Evolutionary conservation across 2,329 filamentous ascomycete genomes (phyloP), one percentile per base, ranked within the genome.

Genomic region (Scorias spongiosa): DNA sequence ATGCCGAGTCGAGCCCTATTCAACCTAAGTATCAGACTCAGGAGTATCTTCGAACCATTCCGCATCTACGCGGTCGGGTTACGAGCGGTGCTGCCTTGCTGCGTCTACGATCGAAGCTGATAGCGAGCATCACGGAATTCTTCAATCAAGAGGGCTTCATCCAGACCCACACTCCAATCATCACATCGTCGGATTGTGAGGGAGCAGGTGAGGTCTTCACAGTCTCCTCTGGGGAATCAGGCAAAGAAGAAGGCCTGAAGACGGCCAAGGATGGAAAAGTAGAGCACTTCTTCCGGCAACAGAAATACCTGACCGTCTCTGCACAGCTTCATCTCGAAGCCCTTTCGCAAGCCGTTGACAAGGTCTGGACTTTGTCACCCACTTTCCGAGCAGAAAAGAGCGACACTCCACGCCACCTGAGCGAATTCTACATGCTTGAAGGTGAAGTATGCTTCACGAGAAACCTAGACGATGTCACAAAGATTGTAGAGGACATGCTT

Each of bases 351-450:
- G 80, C 88, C 15, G 73, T 95, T 28, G 85, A 85, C 34, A 85
- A 83, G 54, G 91, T 96, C 7, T 98, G 91, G 88, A 84, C 88
- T 1, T 66, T 98, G 10, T 91, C 88, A 4, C 91, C 91, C 2
- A 93, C 87, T 0, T 98, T 98, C 59, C 78, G 91, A 32, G 91
- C 91, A 3, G 91, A 95, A 62, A 80, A 80, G 58, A 95, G 87
- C 63, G 88, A 96, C 57, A 96, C 91, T 0, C 80, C 87, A 5
- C 79, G 91, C 26, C 91, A 98, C 64, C 70, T 98, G 48, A 94
- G 86, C 66, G 91, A 98, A 59, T 96, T 98, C 57, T 96, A 96
- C 66, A 96, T 98, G 91, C 75, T 98, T 2, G 91, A 98, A 64
- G 88, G 81, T 12, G 91, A 98, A 63, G 69, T 88, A 59, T 81